phyloP scores from a whole-genome alignment of 2,329 filamentous ascomycete genomes.

The Beauveria asiatica region DNA sequence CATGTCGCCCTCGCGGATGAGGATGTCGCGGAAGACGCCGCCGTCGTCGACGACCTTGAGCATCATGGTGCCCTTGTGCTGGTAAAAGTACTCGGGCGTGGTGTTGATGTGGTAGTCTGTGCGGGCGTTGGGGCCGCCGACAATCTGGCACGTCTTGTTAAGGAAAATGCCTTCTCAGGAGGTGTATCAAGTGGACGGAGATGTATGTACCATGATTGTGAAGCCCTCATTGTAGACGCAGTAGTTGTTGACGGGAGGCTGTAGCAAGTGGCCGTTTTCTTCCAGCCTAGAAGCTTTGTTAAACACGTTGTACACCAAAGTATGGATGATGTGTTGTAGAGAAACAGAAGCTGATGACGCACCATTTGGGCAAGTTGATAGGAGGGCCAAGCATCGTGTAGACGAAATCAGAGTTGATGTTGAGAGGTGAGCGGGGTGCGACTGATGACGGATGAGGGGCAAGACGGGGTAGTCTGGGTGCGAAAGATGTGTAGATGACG shows the following conservation, averaged over 20 bases:
- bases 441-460: background rate
- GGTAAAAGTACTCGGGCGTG: constrained; percentile 97
- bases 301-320: background rate
- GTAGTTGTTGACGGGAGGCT: constrained; percentile 95
- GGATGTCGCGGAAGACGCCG: constrained; percentile 66
- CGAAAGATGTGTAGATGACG: no score
- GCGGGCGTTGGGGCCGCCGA: constrained; percentile 89
- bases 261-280: constrained; percentile 82
- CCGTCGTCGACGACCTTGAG: constrained; percentile 77
- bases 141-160: constrained; percentile 49
- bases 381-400: constrained; percentile 39
- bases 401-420: background rate
- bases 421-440: background rate
- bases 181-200: no score
- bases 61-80: constrained; percentile 86
- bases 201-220: constrained; percentile 61
- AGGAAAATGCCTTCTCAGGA: background rate
- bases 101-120: constrained; percentile 97
- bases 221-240: constrained; percentile 84
- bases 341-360: constrained; percentile 17
- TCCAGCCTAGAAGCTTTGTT: constrained; percentile 56
- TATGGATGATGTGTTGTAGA: no score
- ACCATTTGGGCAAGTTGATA: constrained; percentile 52
- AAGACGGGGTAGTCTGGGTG: background rate
- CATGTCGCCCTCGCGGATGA: constrained; percentile 88